Conservation (phyloP, 805 yeast genomes). For the Maudiozyma barnettii region DNA sequence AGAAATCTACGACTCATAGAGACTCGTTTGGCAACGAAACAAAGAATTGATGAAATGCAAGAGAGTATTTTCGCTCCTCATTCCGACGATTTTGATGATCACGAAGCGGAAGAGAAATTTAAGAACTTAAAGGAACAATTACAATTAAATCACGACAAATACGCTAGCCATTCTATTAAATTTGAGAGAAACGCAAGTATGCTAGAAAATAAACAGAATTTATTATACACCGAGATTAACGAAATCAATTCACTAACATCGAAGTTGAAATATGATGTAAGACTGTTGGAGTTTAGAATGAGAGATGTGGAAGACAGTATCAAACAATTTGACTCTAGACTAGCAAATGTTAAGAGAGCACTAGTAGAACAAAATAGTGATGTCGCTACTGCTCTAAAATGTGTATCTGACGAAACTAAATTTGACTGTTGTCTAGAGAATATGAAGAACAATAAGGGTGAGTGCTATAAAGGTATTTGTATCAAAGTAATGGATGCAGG, state of each 20-base stretch:
- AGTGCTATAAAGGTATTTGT: conserved; percentile 16
- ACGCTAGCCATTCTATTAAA: conserved; percentile 11
- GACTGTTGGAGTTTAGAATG: conserved; percentile 49
- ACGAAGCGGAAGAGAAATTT: conserved; percentile 6
- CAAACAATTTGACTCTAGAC: conserved; percentile 32
- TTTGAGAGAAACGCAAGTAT: conserved; percentile 15
- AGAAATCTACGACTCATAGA: conserved; percentile 11
- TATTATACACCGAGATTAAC: conserved; percentile 15
- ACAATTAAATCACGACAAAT: conserved; percentile 11
- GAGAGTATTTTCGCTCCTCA: not conserved
- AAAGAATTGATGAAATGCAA: conserved; percentile 1
- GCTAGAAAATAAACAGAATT: conserved; percentile 22
- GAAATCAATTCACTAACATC: conserved; percentile 39
- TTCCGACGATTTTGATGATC: not conserved
- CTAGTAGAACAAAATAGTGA: conserved; percentile 6
- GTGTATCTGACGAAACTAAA: conserved; percentile 10
- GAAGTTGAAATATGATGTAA: conserved; percentile 55
- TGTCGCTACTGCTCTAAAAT: conserved; percentile 2
- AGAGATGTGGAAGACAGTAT: conserved; percentile 61
- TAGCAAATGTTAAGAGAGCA: conserved; percentile 15
- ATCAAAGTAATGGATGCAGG: conserved; percentile 8
- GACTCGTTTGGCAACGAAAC: not conserved
- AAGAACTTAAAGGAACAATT: conserved; percentile 7
- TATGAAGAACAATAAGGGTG: conserved; percentile 9
- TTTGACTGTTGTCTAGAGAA: conserved; percentile 14